Percentiles rank a stretch among this genome's conserved stretches.
Conservation (phyloP, 352 stramenopile species). For the Pythium aphanidermatum region DNA sequence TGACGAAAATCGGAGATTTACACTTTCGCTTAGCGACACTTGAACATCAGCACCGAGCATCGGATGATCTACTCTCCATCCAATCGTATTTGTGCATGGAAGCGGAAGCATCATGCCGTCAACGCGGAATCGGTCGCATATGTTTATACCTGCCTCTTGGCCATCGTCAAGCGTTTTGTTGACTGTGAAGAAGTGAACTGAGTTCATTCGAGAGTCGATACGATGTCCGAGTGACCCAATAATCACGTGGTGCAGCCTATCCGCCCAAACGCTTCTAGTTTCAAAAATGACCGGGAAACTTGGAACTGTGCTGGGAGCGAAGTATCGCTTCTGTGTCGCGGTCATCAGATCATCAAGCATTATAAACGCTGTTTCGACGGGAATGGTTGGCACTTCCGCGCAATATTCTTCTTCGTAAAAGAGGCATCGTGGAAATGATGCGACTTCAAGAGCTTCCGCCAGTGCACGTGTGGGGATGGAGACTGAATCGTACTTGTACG, state of each 20-base stretch:
- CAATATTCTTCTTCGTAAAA: constrained; percentile 17
- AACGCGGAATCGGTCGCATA: constrained; percentile 3
- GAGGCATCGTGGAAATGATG: constrained; percentile 23
- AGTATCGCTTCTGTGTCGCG: constrained; percentile 8
- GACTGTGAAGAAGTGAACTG: constrained; percentile 1
- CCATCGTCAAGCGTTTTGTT: background rate
- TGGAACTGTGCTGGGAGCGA: background rate
- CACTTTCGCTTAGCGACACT: background rate
- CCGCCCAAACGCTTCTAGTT: constrained; percentile 23
- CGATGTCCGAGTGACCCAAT: background rate
- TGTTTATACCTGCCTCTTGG: background rate
- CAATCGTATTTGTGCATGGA: background rate
- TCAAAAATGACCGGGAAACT: constrained; percentile 12
- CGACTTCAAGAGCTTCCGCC: constrained; percentile 3
- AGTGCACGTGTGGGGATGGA: constrained; percentile 14
- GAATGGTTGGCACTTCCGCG: constrained; percentile 8
- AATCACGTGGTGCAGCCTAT: constrained; percentile 28
- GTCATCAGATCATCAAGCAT: constrained; percentile 33
- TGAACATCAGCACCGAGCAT: background rate
- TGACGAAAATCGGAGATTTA: background rate
- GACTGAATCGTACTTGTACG: constrained; percentile 19
- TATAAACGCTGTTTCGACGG: constrained; percentile 19
- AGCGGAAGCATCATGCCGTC: background rate
- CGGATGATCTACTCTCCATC: constrained; percentile 5
- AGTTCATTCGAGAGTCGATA: constrained; percentile 12